These are phyloP conservation scores for Microdochium bolleyi DNA, from an alignment of 2,329 filamentous ascomycete genomes.

Conservation along the genomic window DNA sequence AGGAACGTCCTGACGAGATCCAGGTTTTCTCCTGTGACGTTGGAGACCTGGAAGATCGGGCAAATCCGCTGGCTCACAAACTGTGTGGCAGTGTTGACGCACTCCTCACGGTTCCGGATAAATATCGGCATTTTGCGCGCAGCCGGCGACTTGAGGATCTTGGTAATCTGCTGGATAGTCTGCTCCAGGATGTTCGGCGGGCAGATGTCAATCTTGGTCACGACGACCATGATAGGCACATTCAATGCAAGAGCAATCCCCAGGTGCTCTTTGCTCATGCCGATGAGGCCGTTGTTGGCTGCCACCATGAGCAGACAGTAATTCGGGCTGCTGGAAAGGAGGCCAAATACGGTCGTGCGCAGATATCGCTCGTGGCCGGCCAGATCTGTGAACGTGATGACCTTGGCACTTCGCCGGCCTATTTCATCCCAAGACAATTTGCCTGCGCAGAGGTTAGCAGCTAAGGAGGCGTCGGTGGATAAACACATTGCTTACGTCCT, in stretches of 20 bases:
- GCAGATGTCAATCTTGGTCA: conserved; percentile 98
- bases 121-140: conserved; percentile 95
- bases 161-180: conserved; percentile 83
- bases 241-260: conserved; percentile 92
- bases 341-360: conserved; percentile 90
- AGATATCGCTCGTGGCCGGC: conserved; percentile 94
- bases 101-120: conserved; percentile 84
- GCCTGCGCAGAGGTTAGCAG: conserved; percentile 21
- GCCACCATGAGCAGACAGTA: conserved; percentile 98
- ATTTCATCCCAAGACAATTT: conserved; percentile 95
- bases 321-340: conserved; percentile 90
- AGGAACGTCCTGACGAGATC: conserved; percentile 88
- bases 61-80: conserved; percentile 95
- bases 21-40: conserved; percentile 87
- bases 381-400: conserved; percentile 92
- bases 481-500: conserved; percentile 52
- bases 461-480: neutral
- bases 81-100: conserved; percentile 89
- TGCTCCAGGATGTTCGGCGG: conserved; percentile 91
- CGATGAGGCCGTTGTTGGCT: conserved; percentile 92
- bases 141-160: conserved; percentile 88
- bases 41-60: conserved; percentile 95
- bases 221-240: conserved; percentile 93
- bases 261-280: conserved; percentile 97
- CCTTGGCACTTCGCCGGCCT: conserved; percentile 87